phyloP scores from a whole-genome alignment of 352 stramenopile species.

The Halophytophthora batemanensis region DNA sequence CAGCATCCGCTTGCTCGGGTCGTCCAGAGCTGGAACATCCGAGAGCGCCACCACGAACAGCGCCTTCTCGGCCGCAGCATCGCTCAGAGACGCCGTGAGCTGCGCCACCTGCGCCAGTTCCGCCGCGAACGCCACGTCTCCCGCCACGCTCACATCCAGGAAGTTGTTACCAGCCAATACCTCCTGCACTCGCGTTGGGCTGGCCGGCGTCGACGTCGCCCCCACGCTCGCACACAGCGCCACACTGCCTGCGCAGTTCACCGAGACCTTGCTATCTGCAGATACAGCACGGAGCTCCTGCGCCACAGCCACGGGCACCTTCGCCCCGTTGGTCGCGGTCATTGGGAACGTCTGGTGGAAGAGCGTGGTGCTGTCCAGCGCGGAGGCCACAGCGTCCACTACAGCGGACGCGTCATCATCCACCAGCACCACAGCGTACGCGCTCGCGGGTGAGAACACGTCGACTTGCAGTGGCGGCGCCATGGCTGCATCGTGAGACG shows the following conservation, averaged over 20 bases:
- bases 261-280: constrained; percentile 9
- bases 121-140: constrained; percentile 30
- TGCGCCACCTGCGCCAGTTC: constrained; percentile 32
- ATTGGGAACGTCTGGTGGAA: constrained; percentile 37
- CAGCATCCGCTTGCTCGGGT: constrained; percentile 19
- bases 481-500: constrained; percentile 12
- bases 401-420: constrained; percentile 15
- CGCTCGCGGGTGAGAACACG: constrained; percentile 32
- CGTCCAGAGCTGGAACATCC: constrained; percentile 8
- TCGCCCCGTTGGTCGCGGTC: constrained; percentile 7
- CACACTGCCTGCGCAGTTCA: constrained; percentile 28
- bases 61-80: constrained; percentile 18
- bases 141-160: constrained; percentile 15
- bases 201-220: constrained; percentile 2
- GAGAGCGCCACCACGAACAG: constrained; percentile 40
- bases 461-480: constrained; percentile 39
- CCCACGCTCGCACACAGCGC: constrained; percentile 24
- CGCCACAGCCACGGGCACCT: constrained; percentile 26
- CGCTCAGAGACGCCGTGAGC: constrained; percentile 19
- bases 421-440: constrained; percentile 35
- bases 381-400: constrained; percentile 20
- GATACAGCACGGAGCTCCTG: constrained; percentile 14
- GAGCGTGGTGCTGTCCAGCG: constrained; percentile 7
- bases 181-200: constrained; percentile 16
- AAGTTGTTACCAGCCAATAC: constrained; percentile 26